Evolutionary conservation across 176 grass and related monocot species (phyloP).

Genomic region (Otatea glauca): DNA sequence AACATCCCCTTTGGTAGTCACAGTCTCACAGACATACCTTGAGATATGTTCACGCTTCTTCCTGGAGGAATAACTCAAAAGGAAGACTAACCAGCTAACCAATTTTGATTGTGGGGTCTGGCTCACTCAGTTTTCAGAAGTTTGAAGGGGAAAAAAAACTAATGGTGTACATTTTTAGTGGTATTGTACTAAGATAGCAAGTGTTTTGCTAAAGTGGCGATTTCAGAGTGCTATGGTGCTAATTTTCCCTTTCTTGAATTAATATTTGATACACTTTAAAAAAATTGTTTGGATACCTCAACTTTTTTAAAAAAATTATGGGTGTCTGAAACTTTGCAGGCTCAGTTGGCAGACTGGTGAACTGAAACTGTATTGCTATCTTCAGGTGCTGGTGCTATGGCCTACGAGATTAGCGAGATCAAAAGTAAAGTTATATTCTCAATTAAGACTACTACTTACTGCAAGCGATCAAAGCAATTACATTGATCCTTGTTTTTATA

Average conservation of each 20-base stretch:
- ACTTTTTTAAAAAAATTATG: not conserved
- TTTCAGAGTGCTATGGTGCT: not conserved
- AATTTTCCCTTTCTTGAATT: slow-evolving; percentile 8
- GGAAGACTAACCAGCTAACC: not conserved
- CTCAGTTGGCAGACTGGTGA: slow-evolving; percentile 31
- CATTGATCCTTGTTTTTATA: slow-evolving; percentile 1
- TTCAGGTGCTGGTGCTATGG: slow-evolving; percentile 53
- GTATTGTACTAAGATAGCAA: not conserved
- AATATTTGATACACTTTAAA: not conserved
- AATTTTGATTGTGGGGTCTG: not conserved
- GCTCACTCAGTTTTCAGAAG: not conserved
- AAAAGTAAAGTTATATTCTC: slow-evolving; percentile 75
- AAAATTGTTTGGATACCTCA: slow-evolving; percentile 9
- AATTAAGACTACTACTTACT: slow-evolving; percentile 26
- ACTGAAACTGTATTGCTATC: slow-evolving; percentile 31
- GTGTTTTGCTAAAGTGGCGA: slow-evolving; percentile 9
- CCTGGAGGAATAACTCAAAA: not conserved
- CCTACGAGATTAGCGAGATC: slow-evolving; percentile 85
- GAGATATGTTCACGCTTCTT: not conserved
- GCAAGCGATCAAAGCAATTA: not conserved
- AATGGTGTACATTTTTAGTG: not conserved
- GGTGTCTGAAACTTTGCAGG: slow-evolving; percentile 30
- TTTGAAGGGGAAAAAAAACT: not conserved
- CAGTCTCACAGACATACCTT: not conserved
- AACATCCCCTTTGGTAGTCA: slow-evolving; percentile 5